Evolutionary conservation across 176 grass and related monocot species (phyloP).

Genomic region (Rhynchospora pubera): DNA sequence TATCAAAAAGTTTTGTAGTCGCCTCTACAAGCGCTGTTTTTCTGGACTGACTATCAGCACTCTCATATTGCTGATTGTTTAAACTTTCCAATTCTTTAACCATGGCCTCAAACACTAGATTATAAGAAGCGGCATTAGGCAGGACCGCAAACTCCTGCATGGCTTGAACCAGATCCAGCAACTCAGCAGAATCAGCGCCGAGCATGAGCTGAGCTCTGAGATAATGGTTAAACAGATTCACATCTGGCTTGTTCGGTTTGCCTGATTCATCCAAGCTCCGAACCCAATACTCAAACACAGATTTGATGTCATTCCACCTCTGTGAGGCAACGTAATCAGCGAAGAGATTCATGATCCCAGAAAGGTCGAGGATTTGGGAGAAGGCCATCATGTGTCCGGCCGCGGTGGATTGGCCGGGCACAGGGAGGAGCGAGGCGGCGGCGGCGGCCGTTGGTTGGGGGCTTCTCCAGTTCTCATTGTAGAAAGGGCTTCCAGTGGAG

Average conservation of each 20-base stretch:
- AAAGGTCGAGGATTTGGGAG: slow-evolving; percentile 26
- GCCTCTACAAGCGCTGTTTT: neutral
- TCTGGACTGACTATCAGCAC: neutral
- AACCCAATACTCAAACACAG: slow-evolving; percentile 76
- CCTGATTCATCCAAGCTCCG: slow-evolving; percentile 61
- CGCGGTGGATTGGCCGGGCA: neutral
- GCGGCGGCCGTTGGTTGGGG: slow-evolving; percentile 25
- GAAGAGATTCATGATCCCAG: slow-evolving; percentile 57
- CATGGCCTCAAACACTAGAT: slow-evolving; percentile 74
- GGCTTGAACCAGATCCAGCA: slow-evolving; percentile 70
- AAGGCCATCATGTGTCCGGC: slow-evolving; percentile 27
- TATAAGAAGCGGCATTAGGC: slow-evolving; percentile 78
- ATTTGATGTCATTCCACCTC: slow-evolving; percentile 56
- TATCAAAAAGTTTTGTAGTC: slow-evolving; percentile 8
- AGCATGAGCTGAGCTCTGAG: slow-evolving; percentile 66
- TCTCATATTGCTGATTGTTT: neutral
- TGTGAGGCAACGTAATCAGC: slow-evolving; percentile 63
- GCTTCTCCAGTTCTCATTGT: slow-evolving; percentile 81
- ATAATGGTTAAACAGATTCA: slow-evolving; percentile 90
- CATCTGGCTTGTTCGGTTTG: slow-evolving; percentile 84
- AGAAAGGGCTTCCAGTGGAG: slow-evolving; percentile 74
- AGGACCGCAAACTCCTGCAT: slow-evolving; percentile 70
- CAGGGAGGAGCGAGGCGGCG: slow-evolving; percentile 38
- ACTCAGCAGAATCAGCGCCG: slow-evolving; percentile 34
- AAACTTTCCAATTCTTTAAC: slow-evolving; percentile 21